phyloP scores from a whole-genome alignment of 1,284 basidiomycete genomes.

The Phylloporus gajari region DNA sequence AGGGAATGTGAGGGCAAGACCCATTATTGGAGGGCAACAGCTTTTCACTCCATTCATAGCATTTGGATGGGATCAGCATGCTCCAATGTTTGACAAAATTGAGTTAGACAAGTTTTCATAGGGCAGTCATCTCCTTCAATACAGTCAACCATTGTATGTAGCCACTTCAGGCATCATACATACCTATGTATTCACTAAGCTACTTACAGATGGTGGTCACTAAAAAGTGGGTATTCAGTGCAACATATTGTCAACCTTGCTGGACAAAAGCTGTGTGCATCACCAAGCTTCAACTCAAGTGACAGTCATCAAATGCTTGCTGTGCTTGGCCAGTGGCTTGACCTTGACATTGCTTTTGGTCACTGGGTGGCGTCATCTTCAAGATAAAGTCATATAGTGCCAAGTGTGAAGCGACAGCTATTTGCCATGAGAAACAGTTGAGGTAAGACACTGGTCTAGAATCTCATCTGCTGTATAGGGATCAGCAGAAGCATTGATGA shows the following conservation, averaged over 20 bases:
- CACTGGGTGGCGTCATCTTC: constrained; percentile 69
- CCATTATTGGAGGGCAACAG: background rate
- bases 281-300: background rate
- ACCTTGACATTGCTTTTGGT: background rate
- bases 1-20: background rate
- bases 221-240: background rate
- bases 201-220: background rate
- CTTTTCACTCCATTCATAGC: background rate
- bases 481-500: constrained; percentile 71
- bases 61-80: background rate
- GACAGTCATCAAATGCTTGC: background rate
- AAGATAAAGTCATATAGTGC: constrained; percentile 79
- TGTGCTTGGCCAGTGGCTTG: background rate
- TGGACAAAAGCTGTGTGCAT: background rate
- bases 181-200: background rate
- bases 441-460: background rate
- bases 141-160: background rate
- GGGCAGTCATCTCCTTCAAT: background rate
- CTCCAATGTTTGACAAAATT: background rate
- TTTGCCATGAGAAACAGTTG: background rate
- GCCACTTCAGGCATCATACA: background rate
- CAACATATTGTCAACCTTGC: background rate
- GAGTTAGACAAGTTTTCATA: background rate
- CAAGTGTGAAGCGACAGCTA: constrained; percentile 81
- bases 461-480: constrained; percentile 78